phyloP scores from a whole-genome alignment of 257 asterid species.

The Paulownia fortunei region DNA sequence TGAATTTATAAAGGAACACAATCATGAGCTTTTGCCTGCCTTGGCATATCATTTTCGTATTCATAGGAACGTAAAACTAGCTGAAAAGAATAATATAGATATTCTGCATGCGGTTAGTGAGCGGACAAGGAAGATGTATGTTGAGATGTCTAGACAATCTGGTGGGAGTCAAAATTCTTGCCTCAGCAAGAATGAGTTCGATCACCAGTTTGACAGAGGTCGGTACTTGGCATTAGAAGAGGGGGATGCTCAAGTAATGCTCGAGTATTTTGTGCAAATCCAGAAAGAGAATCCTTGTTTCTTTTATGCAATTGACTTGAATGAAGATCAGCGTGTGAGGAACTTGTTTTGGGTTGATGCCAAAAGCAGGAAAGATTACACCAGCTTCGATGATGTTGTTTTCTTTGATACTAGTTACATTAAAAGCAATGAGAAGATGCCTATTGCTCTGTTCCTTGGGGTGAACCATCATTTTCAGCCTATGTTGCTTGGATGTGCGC shows the following conservation, averaged over 20 bases:
- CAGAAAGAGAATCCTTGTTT: constrained; percentile 79
- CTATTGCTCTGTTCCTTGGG: constrained; percentile 81
- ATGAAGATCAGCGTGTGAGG: constrained; percentile 85
- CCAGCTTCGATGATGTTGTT: constrained; percentile 75
- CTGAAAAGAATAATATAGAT: constrained; percentile 90
- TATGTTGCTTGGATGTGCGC: constrained; percentile 83
- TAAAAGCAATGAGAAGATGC: constrained; percentile 82
- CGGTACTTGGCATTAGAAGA: constrained; percentile 74
- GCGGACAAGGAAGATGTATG: constrained; percentile 93
- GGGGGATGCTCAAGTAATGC: constrained; percentile 85
- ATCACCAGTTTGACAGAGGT: constrained; percentile 65
- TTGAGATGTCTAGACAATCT: constrained; percentile 89
- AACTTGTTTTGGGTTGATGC: constrained; percentile 96
- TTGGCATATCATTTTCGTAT: constrained; percentile 93
- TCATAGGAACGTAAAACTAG: constrained; percentile 83
- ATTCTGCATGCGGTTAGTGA: constrained; percentile 94
- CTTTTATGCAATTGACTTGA: constrained; percentile 86
- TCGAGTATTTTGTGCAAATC: constrained; percentile 78
- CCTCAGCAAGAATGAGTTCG: constrained; percentile 51
- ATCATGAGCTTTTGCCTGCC: constrained; percentile 97
- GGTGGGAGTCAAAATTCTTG: constrained; percentile 49
- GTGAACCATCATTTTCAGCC: constrained; percentile 98
- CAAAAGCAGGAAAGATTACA: constrained; percentile 81
- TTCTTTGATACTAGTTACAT: constrained; percentile 78
- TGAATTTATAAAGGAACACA: constrained; percentile 88